These are phyloP conservation scores for Simplicillium aogashimaense DNA, from an alignment of 2,329 filamentous ascomycete species.

Conservation along the genomic window DNA sequence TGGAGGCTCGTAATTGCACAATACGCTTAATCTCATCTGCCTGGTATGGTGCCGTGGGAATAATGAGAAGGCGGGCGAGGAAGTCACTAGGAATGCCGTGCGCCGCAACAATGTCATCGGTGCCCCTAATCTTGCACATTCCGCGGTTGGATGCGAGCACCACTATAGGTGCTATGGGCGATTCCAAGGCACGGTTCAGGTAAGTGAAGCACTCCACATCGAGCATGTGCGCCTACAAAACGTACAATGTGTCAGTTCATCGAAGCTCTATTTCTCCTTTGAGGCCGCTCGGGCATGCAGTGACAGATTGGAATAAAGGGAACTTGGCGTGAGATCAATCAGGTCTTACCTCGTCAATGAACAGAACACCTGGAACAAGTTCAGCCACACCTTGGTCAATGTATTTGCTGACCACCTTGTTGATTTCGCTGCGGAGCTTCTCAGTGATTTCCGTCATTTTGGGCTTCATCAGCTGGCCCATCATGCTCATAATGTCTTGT, in stretches of 20 bases:
- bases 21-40: conserved; percentile 88
- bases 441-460: conserved; percentile 99
- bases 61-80: conserved; percentile 85
- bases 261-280: conserved; percentile 1
- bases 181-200: conserved; percentile 95
- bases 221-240: conserved; percentile 85
- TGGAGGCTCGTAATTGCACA: conserved; percentile 72
- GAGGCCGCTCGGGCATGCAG: too few species aligned
- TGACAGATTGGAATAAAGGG: too few species aligned
- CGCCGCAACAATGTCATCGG: conserved; percentile 69
- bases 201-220: conserved; percentile 99
- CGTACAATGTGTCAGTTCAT: conserved; percentile 8
- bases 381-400: conserved; percentile 98
- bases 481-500: conserved; percentile 99
- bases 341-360: conserved; percentile 81
- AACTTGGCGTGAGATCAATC: background rate
- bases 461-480: conserved; percentile 99
- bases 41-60: conserved; percentile 85
- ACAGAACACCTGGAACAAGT: conserved; percentile 93
- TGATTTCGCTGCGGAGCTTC: conserved; percentile 90
- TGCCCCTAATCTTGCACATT: conserved; percentile 85
- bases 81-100: conserved; percentile 95
- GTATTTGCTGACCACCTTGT: conserved; percentile 98
- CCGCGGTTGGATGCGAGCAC: conserved; percentile 96
- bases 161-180: conserved; percentile 88